Evolutionary conservation across 2,329 filamentous ascomycete genomes (phyloP), one percentile per base, ranked within the genome.

Genomic region (Coleophoma crateriformis): DNA sequence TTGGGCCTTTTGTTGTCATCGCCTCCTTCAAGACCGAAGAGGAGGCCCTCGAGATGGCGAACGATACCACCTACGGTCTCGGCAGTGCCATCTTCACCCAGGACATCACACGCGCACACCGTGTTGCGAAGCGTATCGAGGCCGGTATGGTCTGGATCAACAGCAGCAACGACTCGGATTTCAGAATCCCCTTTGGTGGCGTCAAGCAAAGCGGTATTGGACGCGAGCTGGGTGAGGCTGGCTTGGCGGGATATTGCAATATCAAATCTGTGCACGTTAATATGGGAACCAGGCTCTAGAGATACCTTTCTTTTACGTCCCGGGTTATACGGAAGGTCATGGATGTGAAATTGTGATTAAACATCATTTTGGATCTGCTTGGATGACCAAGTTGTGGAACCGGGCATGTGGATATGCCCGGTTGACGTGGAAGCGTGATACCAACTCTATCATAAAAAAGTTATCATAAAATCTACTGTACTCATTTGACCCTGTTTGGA

Each of bases 151-250:
- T 72, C 17, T 72, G 70, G 70, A 67, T 73, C 54, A 73, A 73
- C 54, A 65, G 61, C 22, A 65, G 63, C 51, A 55, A 80, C 49
- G 64, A 67, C 50, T 61, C 57, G n/a, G 64, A 68, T 50, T 65
- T 58, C 45, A 59, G 71, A 8, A 65, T 81, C 49, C 78, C 78
- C 0, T 81, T 81, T 58, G 78, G 78, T 15, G 42, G 77, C 74
- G 76, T 82, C 7, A 84, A 84, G 67, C 75, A 81, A 67, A 76
- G 72, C 61, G 79, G 79, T 4, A 79, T 81, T 61, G 77, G 78
- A 0, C 62, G 76, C 17, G 72, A 80, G 53, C 52, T 74, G 7
- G 71, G 71, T 3, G 71, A 73, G 58, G 70, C 68, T 0, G 71
- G 70, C 0, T 54, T 74, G 11, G 69, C 71, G 32, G 71, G 65